phyloP scores from a whole-genome alignment of 768 basidiomycete genomes.

The Leccinum uliginosum region DNA sequence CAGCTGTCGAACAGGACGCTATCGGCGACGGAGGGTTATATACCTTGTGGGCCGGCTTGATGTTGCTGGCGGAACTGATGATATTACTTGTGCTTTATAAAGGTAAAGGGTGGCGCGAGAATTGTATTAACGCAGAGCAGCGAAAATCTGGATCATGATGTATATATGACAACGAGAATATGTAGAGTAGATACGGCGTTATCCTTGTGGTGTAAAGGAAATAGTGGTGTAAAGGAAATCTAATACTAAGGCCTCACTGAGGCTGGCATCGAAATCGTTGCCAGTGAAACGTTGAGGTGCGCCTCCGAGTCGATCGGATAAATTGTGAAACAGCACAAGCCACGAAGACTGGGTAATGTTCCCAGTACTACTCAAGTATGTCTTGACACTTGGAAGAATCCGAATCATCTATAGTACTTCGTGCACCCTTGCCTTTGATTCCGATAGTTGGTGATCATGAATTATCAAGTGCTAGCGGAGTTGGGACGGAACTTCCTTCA shows the following conservation, averaged over 20 bases:
- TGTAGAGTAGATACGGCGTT: not conserved
- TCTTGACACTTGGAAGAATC: too few relatives aligned
- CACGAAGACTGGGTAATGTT: too few relatives aligned
- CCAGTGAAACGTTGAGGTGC: too few relatives aligned
- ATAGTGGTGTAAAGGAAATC: too few relatives aligned
- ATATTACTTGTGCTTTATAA: constrained; percentile 59
- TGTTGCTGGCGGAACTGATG: constrained; percentile 50
- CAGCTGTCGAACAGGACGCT: constrained; percentile 40
- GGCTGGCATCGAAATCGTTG: too few relatives aligned
- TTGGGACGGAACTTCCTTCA: too few relatives aligned
- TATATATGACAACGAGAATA: not conserved
- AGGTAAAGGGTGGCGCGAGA: constrained; percentile 58
- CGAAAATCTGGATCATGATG: constrained; percentile 1
- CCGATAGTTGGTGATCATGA: too few relatives aligned
- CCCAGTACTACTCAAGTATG: too few relatives aligned
- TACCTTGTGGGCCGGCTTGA: constrained; percentile 58
- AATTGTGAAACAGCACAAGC: too few relatives aligned
- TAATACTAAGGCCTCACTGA: not conserved
- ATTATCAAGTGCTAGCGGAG: too few relatives aligned
- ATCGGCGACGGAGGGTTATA: constrained; percentile 83
- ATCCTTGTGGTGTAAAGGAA: not conserved
- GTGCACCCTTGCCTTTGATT: not conserved
- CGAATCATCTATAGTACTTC: too few relatives aligned
- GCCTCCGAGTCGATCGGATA: too few relatives aligned
- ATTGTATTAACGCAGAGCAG: constrained; percentile 42